Percentiles rank a stretch among this genome's conserved stretches.
phyloP scores from a whole-genome alignment of 495 filamentous ascomycete species.

The Jackrogersella multiformis region DNA sequence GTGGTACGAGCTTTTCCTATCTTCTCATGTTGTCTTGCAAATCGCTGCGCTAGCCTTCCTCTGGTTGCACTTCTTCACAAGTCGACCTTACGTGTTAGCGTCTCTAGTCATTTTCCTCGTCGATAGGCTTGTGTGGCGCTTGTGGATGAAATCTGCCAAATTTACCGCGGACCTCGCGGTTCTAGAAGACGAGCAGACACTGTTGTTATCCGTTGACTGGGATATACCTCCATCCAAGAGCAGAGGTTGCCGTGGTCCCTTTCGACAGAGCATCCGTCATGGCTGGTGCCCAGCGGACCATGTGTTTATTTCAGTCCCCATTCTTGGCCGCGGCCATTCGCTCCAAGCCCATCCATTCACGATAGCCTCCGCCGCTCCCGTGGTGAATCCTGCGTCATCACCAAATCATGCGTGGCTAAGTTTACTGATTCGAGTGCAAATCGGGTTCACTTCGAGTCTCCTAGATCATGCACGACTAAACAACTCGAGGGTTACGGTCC shows the following conservation, averaged over 20 bases:
- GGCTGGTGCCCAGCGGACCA: constrained; percentile 69
- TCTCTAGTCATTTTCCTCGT: constrained; percentile 62
- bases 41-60: constrained; percentile 60
- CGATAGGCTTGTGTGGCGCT: constrained; percentile 66
- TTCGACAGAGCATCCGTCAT: constrained; percentile 50
- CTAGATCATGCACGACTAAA: constrained; percentile 58
- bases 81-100: constrained; percentile 35
- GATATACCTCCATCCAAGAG: constrained; percentile 39
- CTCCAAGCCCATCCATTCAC: constrained; percentile 70
- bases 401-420: constrained; percentile 55
- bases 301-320: constrained; percentile 65
- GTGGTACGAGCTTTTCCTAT: constrained; percentile 69
- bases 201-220: constrained; percentile 56
- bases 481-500: constrained; percentile 49
- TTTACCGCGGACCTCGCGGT: constrained; percentile 57
- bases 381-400: neutral
- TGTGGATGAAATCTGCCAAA: constrained; percentile 55
- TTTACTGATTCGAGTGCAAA: constrained; percentile 65
- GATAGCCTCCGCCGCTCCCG: constrained; percentile 62
- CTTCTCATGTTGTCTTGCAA: constrained; percentile 64
- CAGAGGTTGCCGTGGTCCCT: constrained; percentile 2
- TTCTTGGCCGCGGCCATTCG: constrained; percentile 54
- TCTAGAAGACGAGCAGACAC: constrained; percentile 60
- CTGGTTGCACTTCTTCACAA: constrained; percentile 61
- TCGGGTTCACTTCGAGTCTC: constrained; percentile 66